Base-by-base conservation (phyloP, 2,329 filamentous ascomycete genomes). In the Xylariaceae sp. region DNA sequence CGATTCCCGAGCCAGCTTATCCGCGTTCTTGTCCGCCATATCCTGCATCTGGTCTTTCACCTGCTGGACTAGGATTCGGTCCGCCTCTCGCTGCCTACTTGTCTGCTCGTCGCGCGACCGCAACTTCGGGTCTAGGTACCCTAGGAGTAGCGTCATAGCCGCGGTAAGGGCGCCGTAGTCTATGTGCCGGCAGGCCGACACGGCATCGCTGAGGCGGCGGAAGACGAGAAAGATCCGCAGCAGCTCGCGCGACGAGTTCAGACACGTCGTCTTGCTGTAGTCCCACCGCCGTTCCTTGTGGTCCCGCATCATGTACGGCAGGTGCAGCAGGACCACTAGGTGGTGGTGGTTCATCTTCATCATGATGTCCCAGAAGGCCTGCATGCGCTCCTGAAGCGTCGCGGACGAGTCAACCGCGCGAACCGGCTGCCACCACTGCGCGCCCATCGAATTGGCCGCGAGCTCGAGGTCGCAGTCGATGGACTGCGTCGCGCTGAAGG, bases 151-250 rank as follows among this genome's bases (percentile, higher is more conserved):
- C 0, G 80, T 78, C 71, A 80, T 79, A 37, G 76, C 75, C 0
- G 80, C 80, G 1, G 83, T 77, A 3, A 84, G 72, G 0, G 78
- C 77, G 1, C 79, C 74, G 59, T 82, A 84, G 66, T 84, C 81
- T 18, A 79, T 72, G 45, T 80, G 79, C 0, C 80, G 78, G 40
- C 77, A 80, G 18, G 74, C 74, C 45, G 72, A 73, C 2, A 73
- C 66, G 1, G 68, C 66, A n/a, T 69, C 67, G 44, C 74, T 73
- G 3, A 71, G 70, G 20, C 66, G 59, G 32, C 80, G 77, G 60
- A 81, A 81, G n/a, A 72, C 60, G 40, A 81, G 63, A 56, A 81
- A 85, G 0, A 78, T 76, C 2, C 62, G 68, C 7, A 86, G 70
- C 14, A 84, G 73, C 50, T 79, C 78, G 1, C 83, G 79, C 46